Evolutionary conservation across 2,329 filamentous ascomycete genomes (phyloP).

Genomic region (Keithomyces neogunnii): DNA sequence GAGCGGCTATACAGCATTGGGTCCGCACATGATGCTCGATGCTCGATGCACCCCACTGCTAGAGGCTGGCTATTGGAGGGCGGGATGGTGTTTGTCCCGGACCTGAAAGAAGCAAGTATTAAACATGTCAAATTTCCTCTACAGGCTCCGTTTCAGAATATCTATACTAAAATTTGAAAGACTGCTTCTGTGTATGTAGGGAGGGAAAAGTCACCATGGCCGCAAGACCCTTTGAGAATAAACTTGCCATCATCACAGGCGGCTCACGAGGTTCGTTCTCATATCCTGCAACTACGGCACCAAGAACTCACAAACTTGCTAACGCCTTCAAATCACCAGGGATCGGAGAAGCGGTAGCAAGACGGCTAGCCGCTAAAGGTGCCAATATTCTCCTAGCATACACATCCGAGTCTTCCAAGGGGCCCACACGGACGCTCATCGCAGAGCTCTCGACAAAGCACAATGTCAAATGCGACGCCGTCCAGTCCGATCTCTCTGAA

Average conservation of each 20-base stretch:
- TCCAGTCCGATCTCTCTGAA: constrained; percentile 21
- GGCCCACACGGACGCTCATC: constrained; percentile 38
- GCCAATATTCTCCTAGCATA: constrained; percentile 52
- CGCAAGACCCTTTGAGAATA: constrained; percentile 20
- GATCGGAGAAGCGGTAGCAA: constrained; percentile 51
- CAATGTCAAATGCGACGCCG: constrained; percentile 20
- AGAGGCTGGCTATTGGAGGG: too few relatives aligned
- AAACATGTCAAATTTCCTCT: too few relatives aligned
- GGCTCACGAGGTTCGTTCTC: constrained; percentile 22
- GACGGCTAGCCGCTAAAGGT: constrained; percentile 52
- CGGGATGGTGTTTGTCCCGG: too few relatives aligned
- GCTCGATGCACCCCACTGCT: too few relatives aligned
- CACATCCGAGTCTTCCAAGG: constrained; percentile 44
- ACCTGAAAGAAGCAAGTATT: too few relatives aligned
- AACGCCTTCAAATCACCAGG: constrained; percentile 2
- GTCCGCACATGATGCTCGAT: too few relatives aligned
- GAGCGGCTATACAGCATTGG: too few relatives aligned
- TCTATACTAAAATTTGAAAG: not conserved
- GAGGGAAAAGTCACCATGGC: constrained; percentile 10
- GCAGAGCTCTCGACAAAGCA: constrained; percentile 35
- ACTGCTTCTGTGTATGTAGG: not conserved
- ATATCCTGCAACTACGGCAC: too few relatives aligned
- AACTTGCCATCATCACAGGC: constrained; percentile 25
- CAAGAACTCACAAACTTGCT: not conserved
- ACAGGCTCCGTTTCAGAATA: not conserved